Base-by-base conservation (phyloP, 306 rosid genomes). In the Casuarina glauca region DNA sequence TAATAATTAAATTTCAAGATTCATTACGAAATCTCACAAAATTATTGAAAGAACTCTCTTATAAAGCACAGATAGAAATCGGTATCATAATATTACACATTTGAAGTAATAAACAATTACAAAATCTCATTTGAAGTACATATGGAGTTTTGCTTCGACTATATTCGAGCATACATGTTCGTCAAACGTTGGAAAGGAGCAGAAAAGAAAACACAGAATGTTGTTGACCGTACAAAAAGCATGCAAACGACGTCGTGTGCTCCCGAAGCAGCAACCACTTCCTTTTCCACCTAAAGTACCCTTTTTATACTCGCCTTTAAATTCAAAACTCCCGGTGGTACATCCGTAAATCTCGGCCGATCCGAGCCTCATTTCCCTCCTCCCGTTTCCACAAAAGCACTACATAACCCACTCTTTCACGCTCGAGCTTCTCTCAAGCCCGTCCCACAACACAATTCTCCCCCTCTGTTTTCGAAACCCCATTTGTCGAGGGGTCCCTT, bases 291-390 rank as follows among this genome's bases (percentile, higher is more conserved):
- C 77, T 79, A 69, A 81, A 76, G 78, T 43, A 6, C 44, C 38
- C 74, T 9, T 71, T 84, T 85, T 73, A 84, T 84, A 85, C 86
- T 84, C 86, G 83, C 42, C 86, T 87, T 83, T 68, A 79, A 88
- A 76, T 88, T 87, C 93, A 88, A 90, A 89, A 16, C 50, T 10
- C 46, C 13, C 39, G 3, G 82, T 86, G 96, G 91, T 83, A 84
- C 17, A 84, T 48, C 8, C 76, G 93, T 54, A 87, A 89, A 69
- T 77, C 6, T 0, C 0, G 1, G 1, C 81, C 79, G 91, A 91
- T 91, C 93, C 88, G 82, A 44, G 87, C 78, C 89, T 62, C 49
- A n/a, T 73, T 73, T 16, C 43, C 77, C 76, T 76, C 82, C 74
- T 8, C 13, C 38, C 4, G 12, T 57, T 5, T 9, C 35, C 15